Percentiles rank a stretch among this genome's conserved stretches.
These are phyloP conservation scores for Fremontodendron californicum DNA, from an alignment of 345 rosid genomes.

Conservation along the genomic window DNA sequence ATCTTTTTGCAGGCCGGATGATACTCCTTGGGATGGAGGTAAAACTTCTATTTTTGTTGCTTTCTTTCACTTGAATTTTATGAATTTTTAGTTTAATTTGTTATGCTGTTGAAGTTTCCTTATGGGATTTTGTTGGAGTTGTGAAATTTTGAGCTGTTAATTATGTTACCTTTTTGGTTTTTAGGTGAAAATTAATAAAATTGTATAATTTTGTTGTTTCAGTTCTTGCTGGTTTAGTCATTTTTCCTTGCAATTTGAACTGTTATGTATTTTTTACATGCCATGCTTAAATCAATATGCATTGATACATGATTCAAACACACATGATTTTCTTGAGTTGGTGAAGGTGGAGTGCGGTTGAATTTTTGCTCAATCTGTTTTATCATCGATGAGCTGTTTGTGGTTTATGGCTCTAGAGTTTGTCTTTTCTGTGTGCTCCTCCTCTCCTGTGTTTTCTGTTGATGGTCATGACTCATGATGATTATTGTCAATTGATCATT, in stretches of 20 bases:
- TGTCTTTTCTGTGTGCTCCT: not conserved
- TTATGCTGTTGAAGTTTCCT: not conserved
- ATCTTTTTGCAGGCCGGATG: conserved; percentile 46
- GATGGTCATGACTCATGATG: not conserved
- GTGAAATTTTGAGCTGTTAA: not conserved
- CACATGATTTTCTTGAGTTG: not conserved
- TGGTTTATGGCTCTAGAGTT: not conserved
- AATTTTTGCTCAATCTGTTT: not conserved
- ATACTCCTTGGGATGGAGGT: conserved; percentile 69
- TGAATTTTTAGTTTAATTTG: not conserved
- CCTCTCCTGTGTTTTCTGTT: not conserved
- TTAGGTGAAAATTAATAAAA: not conserved
- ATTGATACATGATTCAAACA: not conserved
- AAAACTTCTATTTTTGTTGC: not conserved
- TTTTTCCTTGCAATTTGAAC: not conserved
- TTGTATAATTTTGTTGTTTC: not conserved
- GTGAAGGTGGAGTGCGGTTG: not conserved
- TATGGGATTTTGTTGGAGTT: not conserved
- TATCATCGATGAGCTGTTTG: not conserved
- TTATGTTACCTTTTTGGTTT: not conserved
- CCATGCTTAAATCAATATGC: not conserved
- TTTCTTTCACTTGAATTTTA: not conserved
- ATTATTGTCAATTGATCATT: not conserved
- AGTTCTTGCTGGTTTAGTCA: not conserved
- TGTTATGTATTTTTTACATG: not conserved